Evolutionary conservation across 2,329 filamentous ascomycete genomes (phyloP).

Genomic region (Ophiocordyceps unilateralis): DNA sequence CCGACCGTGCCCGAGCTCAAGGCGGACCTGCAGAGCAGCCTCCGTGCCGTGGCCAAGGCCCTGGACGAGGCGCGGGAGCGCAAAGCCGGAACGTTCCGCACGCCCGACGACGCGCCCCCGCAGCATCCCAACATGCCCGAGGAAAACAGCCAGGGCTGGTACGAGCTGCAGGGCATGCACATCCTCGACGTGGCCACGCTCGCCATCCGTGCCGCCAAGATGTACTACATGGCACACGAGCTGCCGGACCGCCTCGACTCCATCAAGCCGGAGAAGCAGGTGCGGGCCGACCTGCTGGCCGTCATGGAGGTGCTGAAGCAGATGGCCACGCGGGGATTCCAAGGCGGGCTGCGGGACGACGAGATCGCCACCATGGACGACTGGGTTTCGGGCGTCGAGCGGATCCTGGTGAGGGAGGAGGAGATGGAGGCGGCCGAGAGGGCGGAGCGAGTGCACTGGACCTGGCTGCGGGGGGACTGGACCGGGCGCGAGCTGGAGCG

Average conservation of each 20-base stretch:
- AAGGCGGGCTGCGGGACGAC: conserved; percentile 60
- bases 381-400: conserved; percentile 68
- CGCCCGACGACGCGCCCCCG: conserved; percentile 9
- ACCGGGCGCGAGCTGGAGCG: conserved; percentile 54
- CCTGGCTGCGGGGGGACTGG: conserved; percentile 72
- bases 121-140: conserved; percentile 22
- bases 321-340: conserved; percentile 77
- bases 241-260: conserved; percentile 68
- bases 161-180: conserved; percentile 80
- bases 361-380: conserved; percentile 59
- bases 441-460: conserved; percentile 56
- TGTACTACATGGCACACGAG: conserved; percentile 91
- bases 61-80: conserved; percentile 39
- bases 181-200: conserved; percentile 85
- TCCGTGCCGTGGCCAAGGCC: conserved; percentile 52
- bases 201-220: conserved; percentile 87
- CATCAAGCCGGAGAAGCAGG: conserved; percentile 74
- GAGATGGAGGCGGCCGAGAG: conserved; percentile 57
- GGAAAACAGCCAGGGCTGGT: conserved; percentile 46
- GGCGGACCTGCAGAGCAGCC: conserved; percentile 42
- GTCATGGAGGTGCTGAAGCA: conserved; percentile 85
- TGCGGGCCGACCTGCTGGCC: conserved; percentile 66
- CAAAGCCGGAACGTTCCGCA: conserved; percentile 14
- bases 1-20: conserved; percentile 71
- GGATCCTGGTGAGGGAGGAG: conserved; percentile 62